Base-by-base conservation (phyloP, 768 basidiomycete genomes). In the Porphyrellus cyaneotinctus region DNA sequence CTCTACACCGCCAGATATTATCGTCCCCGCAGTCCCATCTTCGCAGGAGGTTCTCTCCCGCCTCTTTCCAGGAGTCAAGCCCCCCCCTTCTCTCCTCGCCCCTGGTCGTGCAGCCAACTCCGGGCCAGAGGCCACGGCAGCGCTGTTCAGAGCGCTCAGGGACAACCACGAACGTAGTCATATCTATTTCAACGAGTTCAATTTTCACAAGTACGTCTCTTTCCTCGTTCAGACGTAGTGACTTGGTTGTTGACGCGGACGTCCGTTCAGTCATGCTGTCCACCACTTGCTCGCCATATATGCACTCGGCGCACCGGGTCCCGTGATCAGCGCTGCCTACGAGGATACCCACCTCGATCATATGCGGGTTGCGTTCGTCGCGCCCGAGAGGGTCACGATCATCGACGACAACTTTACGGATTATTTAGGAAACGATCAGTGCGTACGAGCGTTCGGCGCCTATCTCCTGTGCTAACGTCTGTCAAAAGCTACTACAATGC, bases 121-220 rank as follows among this genome's bases (percentile, higher is more conserved):
- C 8, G 71, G 64, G 31, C 69, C 72, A 30, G 66, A 71, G 12
- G 75, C 78, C 1, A 75, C 73, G 1, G 62, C 63, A 20, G 64
- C 70, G 3, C 59, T 80, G 28, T 67, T 72, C 9, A 64, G 67
- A 20, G 64, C 74, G 2, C 69, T 84, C 48, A 75, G 70, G 53
- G 74, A 79, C 18, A 81, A 83, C 61, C 76, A 80, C 57, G 72
- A 75, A 26, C 74, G 71, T 17, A 75, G 74, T 64, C 81, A 84
- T 60, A 61, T 78, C 26, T 84, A 79, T 61, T 80, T 83, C 68
- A 77, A 82, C 53, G 57, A 68, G 18, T 65, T 58, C 28, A 64
- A 65, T 9, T 67, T 69, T 52, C 69, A 69, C 58, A 70, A 68
- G 65, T 70, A 49, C 22, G 63, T 28, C 26, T 28, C 26, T 28